Evolutionary conservation across 192 early-diverging fungal genomes (phyloP), one percentile per base, ranked within the genome.

Genomic region (Radiomyces spectabilis): DNA sequence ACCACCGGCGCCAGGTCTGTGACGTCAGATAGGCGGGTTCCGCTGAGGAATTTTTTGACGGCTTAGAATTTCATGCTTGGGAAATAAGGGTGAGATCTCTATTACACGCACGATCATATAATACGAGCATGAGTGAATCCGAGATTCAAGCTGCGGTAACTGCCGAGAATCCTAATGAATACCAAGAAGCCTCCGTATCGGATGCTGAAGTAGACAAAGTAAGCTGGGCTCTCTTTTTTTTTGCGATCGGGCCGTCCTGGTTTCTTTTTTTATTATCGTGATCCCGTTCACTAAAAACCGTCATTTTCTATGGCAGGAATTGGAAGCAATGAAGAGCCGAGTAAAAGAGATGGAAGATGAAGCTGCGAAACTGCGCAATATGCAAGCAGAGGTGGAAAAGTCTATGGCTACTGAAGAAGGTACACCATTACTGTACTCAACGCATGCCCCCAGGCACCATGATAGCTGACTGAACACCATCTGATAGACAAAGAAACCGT

Each of bases 331-430:
- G 86, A 84, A 85, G 63, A 71, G 74, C 49, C 71, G 87, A 43
- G 80, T 89, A 3, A 60, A 79, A 56, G 84, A 89, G 66, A 88
- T 91, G 86, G 86, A 94, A 62, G 78, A 74, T 45, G 89, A 92
- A 55, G 88, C 92, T 18, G 80, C 77, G 41, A 89, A 91, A 67
- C 70, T 92, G 39, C 76, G 81, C 22, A 77, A 78, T 43, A 82
- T 89, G 83, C 85, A 87, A 55, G 84, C 79, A 9, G 71, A 87
- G 51, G 83, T 80, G 12, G 84, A 92, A 52, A 87, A 86, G 61
- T 78, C 82, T 18, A 85, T 85, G 79, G 64, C 78, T 47, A 58
- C 53, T 40, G 70, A 80, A 69, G 78, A 76, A 71, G 77, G 75
- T 69, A 62, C 13, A 31, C 31, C 25, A 24, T 29, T n/a, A 39